These are phyloP conservation scores for Lentinula lateritia DNA, from an alignment of 768 basidiomycete genomes.

Conservation along the genomic window DNA sequence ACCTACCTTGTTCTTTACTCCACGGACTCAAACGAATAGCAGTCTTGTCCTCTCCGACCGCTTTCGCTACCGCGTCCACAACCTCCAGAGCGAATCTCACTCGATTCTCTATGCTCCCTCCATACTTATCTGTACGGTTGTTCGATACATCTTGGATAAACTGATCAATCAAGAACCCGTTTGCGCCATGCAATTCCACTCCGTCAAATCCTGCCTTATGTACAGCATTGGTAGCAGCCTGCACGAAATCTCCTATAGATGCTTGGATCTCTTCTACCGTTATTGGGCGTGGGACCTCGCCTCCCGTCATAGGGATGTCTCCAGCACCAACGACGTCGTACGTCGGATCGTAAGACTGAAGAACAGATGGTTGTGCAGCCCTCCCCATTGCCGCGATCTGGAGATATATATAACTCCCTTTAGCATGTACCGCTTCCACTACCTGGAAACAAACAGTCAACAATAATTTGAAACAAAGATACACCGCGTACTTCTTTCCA, in stretches of 20 bases:
- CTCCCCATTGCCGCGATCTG: constrained; percentile 45
- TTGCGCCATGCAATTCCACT: constrained; percentile 35
- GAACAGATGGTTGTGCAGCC: constrained; percentile 14
- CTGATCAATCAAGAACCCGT: constrained; percentile 33
- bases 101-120: constrained; percentile 45
- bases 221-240: constrained; percentile 36
- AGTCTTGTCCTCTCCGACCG: constrained; percentile 36
- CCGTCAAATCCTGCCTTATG: constrained; percentile 50
- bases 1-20: constrained; percentile 20
- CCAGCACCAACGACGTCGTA: constrained; percentile 19
- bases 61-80: constrained; percentile 29
- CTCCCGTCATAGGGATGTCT: constrained; percentile 5
- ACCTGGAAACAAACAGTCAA: constrained; percentile 21
- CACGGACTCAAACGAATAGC: constrained; percentile 42
- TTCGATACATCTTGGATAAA: constrained; percentile 38
- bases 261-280: constrained; percentile 32
- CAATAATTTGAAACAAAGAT: not conserved
- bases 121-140: constrained; percentile 44
- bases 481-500: constrained; percentile 1
- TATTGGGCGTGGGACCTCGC: constrained; percentile 22
- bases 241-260: constrained; percentile 29
- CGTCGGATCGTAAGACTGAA: constrained; percentile 12
- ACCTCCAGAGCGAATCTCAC: constrained; percentile 39
- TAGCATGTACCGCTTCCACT: constrained; percentile 44
- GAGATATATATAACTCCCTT: constrained; percentile 38